Evolutionary conservation across 208 protist species (phyloP).

Genomic region (Trypanosoma mega): DNA sequence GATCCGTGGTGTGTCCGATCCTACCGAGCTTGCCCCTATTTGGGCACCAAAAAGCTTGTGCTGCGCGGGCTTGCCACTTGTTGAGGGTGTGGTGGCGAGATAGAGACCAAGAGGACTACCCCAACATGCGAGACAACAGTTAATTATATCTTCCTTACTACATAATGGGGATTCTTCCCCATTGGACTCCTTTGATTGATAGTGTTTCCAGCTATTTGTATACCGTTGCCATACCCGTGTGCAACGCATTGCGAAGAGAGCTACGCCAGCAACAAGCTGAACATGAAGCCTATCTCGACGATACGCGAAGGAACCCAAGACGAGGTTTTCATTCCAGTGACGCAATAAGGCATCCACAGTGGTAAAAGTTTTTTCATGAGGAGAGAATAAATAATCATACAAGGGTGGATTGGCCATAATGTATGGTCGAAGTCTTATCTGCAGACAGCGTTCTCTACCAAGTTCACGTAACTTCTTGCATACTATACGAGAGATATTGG

Average conservation of each 20-base stretch:
- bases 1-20: not conserved
- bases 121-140: slow-evolving; percentile 48
- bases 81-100: slow-evolving; percentile 23
- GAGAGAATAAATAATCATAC: slow-evolving; percentile 56
- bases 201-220: slow-evolving; percentile 31
- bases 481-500: slow-evolving; percentile 44
- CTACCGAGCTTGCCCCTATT: not conserved
- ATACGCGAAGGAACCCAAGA: slow-evolving; percentile 31
- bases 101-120: slow-evolving; percentile 65
- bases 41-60: slow-evolving; percentile 27
- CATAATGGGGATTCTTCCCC: slow-evolving; percentile 23
- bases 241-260: slow-evolving; percentile 58
- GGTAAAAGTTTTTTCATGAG: slow-evolving; percentile 23
- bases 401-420: slow-evolving; percentile 49
- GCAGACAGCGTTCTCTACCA: slow-evolving; percentile 35
- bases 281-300: slow-evolving; percentile 44
- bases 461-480: slow-evolving; percentile 35
- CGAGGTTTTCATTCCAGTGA: slow-evolving; percentile 34
- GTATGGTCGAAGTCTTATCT: slow-evolving; percentile 22
- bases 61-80: not conserved
- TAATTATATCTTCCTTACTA: slow-evolving; percentile 59
- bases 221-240: slow-evolving; percentile 63
- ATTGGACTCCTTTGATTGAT: slow-evolving; percentile 13
- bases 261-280: slow-evolving; percentile 61
- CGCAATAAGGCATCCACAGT: slow-evolving; percentile 27